Evolutionary conservation across 139 green algal genomes (phyloP).

Genomic region (Coelastrella sp.): DNA sequence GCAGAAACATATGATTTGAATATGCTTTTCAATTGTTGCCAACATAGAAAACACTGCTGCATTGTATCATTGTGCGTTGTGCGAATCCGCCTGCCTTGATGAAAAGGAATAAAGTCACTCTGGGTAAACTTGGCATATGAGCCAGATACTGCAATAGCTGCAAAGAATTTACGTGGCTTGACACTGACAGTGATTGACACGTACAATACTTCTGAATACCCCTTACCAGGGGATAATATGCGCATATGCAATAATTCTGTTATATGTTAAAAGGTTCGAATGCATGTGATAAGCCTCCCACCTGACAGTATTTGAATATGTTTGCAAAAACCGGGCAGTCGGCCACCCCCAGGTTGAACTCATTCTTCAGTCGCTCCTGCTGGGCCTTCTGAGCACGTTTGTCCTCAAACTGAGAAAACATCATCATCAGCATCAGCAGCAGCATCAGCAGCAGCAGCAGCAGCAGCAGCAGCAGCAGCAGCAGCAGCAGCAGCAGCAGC

Average conservation of each 20-base stretch:
- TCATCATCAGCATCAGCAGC: neutral
- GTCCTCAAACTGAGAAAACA: neutral
- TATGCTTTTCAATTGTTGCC: neutral
- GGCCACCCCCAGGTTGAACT: constrained; percentile 41
- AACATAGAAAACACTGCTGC: neutral
- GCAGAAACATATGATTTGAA: neutral
- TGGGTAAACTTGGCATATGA: too few species aligned
- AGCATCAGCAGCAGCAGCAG: neutral
- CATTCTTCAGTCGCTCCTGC: neutral
- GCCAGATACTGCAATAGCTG: too few species aligned
- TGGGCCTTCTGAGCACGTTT: neutral
- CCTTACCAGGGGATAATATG: too few species aligned
- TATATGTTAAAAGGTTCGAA: too few species aligned
- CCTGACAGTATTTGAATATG: constrained; percentile 94
- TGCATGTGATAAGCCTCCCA: constrained; percentile 42
- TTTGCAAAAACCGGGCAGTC: constrained; percentile 97
- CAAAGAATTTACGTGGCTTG: too few species aligned
- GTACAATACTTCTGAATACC: neutral
- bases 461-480: neutral
- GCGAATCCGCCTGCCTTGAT: too few species aligned
- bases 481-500: neutral
- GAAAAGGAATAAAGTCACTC: too few species aligned
- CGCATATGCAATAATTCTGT: too few species aligned
- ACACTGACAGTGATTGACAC: too few species aligned
- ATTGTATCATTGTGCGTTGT: too few species aligned